Percentiles rank a stretch among this genome's conserved stretches.
phyloP scores from a whole-genome alignment of 2,329 filamentous ascomycete species.

The Trichoderma harzianum region DNA sequence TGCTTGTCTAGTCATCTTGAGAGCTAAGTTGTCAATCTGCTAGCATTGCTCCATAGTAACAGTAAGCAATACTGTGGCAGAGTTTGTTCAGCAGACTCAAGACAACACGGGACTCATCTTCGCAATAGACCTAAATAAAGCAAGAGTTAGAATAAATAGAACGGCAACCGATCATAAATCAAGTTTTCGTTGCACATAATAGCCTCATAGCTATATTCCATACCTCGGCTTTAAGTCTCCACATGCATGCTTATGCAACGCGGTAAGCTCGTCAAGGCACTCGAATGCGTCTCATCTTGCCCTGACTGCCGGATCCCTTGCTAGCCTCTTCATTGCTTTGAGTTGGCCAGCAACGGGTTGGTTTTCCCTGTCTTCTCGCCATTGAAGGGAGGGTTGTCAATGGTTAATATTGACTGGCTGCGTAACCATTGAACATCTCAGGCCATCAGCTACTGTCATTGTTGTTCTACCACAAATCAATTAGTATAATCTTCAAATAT shows the following conservation, averaged over 20 bases:
- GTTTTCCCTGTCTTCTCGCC: background rate
- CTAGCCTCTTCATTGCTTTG: background rate
- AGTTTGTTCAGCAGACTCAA: background rate
- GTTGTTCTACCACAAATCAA: background rate
- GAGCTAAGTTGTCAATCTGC: background rate
- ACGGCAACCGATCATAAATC: background rate
- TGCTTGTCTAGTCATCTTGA: background rate
- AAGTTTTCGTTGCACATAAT: background rate
- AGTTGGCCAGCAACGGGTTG: background rate
- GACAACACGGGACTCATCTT: background rate
- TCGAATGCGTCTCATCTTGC: background rate
- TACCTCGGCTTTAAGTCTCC: slow-evolving; percentile 8
- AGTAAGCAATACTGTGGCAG: background rate
- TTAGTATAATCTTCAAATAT: background rate
- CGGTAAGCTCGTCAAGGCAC: background rate
- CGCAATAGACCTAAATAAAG: background rate
- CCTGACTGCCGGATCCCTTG: background rate
- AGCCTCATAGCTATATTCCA: background rate
- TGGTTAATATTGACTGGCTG: background rate
- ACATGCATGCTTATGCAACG: background rate
- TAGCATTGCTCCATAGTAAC: background rate
- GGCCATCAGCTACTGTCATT: background rate
- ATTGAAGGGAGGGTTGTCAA: background rate
- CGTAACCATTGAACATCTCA: background rate
- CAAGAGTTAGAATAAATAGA: background rate